Evolutionary conservation across 352 stramenopile genomes (phyloP), one percentile per base, ranked within the genome.

Genomic region (Peronospora destructor): DNA sequence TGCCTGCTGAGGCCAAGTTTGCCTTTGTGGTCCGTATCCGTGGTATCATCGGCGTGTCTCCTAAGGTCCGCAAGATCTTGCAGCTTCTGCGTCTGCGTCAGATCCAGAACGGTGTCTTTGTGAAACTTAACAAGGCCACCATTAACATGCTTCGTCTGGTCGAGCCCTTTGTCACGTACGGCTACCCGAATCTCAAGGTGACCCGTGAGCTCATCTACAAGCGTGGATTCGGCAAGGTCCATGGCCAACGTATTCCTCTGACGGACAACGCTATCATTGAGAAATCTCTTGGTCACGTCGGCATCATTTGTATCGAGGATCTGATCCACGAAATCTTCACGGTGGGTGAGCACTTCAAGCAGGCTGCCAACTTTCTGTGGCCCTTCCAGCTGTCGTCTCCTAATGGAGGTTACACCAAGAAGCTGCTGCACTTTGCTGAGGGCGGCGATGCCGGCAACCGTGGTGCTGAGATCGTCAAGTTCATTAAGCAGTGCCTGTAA

Each of bases 241-340:
- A 95, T 64, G 97, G 96, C 83, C 91, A 98, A 76, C 93, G 95
- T 61, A 97, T 98, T 65, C 89, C 96, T 39, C 84, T 99, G 56
- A 97, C 84, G 38, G 81, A 98, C 70, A 99, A 99, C 78, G 70
- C 82, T 25, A 88, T 99, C 38, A 95, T 99, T 49, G 85, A 98
- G 74, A 91, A 98, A 52, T 90, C 79, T 49, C 85, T 99, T 51
- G 91, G 87, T 61, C 79, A 97, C 60, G 73, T 90, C 55, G 95
- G 95, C 49, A 97, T 99, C 68, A 95, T 98, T 72, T 99, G 97
- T 86, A 91, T 98, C 57, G 96, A 98, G 51, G 96, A 99, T 75
- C 65, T 99, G 42, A 97, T 99, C 73, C 95, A 99, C 85, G 96
- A 99, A 75, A 95, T 99, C 59, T 98, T 88, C 90, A 99, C 96